phyloP scores from a whole-genome alignment of 1,284 basidiomycete genomes.

The Sporisorium iseilematis-ciliati region DNA sequence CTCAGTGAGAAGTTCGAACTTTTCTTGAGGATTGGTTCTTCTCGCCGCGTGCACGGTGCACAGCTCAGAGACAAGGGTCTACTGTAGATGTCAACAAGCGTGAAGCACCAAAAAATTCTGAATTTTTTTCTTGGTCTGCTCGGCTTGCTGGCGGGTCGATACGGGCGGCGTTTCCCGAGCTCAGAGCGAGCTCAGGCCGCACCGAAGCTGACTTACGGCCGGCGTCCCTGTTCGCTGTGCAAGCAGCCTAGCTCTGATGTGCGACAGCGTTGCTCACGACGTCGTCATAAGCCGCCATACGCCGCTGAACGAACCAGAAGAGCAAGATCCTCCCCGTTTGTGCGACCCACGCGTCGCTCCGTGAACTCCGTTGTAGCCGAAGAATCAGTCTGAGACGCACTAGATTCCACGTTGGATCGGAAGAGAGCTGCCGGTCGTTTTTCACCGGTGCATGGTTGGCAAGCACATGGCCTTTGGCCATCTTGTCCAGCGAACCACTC shows the following conservation, averaged over 20 bases:
- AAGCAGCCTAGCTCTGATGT: too few relatives aligned
- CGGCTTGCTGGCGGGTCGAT: slow-evolving; percentile 15
- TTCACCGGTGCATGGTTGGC: slow-evolving; percentile 14
- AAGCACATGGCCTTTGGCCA: not conserved
- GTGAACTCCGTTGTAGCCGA: slow-evolving; percentile 41
- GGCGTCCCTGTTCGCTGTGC: not conserved
- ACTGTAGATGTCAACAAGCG: slow-evolving; percentile 6
- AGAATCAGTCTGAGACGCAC: not conserved
- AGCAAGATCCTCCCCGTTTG: too few relatives aligned
- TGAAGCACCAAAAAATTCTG: not conserved
- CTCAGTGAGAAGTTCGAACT: slow-evolving; percentile 13
- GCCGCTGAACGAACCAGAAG: not conserved
- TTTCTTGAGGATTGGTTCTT: not conserved
- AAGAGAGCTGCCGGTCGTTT: slow-evolving; percentile 11
- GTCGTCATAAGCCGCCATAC: slow-evolving; percentile 22
- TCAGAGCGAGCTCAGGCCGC: slow-evolving; percentile 11
- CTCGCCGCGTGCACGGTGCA: slow-evolving; percentile 13
- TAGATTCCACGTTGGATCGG: not conserved
- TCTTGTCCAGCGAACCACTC: not conserved
- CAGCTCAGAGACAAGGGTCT: slow-evolving; percentile 15
- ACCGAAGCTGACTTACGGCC: not conserved
- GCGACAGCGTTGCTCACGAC: slow-evolving; percentile 1
- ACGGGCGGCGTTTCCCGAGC: slow-evolving; percentile 28
- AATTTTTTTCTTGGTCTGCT: not conserved
- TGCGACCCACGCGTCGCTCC: slow-evolving; percentile 17